Evolutionary conservation across 805 yeast genomes (phyloP).

Genomic region (Candida alai): DNA sequence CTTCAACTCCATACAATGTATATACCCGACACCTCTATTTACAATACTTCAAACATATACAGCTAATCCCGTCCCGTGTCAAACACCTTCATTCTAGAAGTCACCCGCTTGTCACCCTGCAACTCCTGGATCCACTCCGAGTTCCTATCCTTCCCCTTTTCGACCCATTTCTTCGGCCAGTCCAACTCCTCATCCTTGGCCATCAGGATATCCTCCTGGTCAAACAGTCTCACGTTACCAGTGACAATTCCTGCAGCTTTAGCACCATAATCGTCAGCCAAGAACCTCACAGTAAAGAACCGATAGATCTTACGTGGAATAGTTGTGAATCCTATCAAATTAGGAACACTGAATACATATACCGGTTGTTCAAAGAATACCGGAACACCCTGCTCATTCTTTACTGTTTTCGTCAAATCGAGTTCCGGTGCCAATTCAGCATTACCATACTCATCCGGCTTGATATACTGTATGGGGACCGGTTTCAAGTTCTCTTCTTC

Average conservation of each 20-base stretch:
- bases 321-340: slow-evolving; percentile 70
- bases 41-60: not conserved
- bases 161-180: slow-evolving; percentile 87
- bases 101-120: slow-evolving; percentile 64
- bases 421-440: slow-evolving; percentile 61
- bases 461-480: slow-evolving; percentile 63
- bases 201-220: slow-evolving; percentile 36
- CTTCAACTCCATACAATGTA: no score
- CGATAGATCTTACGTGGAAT: slow-evolving; percentile 75
- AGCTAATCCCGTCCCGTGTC: slow-evolving; percentile 12
- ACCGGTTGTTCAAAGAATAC: slow-evolving; percentile 75
- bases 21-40: no score
- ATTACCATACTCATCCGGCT: slow-evolving; percentile 51
- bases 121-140: slow-evolving; percentile 89
- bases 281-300: slow-evolving; percentile 68
- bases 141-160: slow-evolving; percentile 62
- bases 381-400: slow-evolving; percentile 43
- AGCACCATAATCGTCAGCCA: slow-evolving; percentile 62
- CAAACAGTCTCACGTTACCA: slow-evolving; percentile 54
- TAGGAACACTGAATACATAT: slow-evolving; percentile 70
- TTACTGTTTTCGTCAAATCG: slow-evolving; percentile 29
- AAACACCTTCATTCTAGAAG: slow-evolving; percentile 47
- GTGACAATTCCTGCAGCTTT: slow-evolving; percentile 50
- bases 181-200: slow-evolving; percentile 67
- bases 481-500: slow-evolving; percentile 27